Evolutionary conservation across 768 basidiomycete species (phyloP), one percentile per base, ranked within the genome.

Genomic region (Boletus patriciae): DNA sequence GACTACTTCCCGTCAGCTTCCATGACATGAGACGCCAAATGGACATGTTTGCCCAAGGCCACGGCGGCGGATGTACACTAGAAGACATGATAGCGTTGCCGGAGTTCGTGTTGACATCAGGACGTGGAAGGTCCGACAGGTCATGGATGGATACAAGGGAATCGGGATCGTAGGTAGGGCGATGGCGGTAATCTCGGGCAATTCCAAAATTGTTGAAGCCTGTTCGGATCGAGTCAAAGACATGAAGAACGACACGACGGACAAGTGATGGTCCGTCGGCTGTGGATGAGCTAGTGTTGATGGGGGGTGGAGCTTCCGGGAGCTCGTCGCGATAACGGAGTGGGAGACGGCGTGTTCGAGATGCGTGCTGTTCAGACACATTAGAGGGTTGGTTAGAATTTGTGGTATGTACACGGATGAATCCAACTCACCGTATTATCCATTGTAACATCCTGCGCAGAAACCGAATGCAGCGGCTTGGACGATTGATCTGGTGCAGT

Each of bases 11-110:
- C 6, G 16, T 37, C 37, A 37, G 15, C 6, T 18, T 37, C 37
- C 37, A 37, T 37, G 37, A 23, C 56, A 63, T 62, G 1, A 63
- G 15, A 15, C 29, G 34, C 56, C 56, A 63, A 6, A 58, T 52
- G 0, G 40, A 41, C 57, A 63, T 63, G 41, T 56, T 63, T 27
- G 4, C 19, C 56, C 60, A 63, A 10, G 60, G 62, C 62, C 62
- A 63, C 7, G 62, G 60, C 0, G 55, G 49, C 3, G 25, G 2
- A 44, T 38, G 37, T 3, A 13, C 3, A 12, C 33, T 8, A 13
- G 33, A 34, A 34, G 33, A 13, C 33, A 11, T 12, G 33, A 13
- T 34, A 34, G 11, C 12, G 12, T 13, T 5, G 12, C 8, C 12
- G 11, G 6, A 3, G 29, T 29, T 27, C 6, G 1, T 16, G 31